phyloP scores from a whole-genome alignment of 768 basidiomycete species.

The Lyophyllum shimeji region DNA sequence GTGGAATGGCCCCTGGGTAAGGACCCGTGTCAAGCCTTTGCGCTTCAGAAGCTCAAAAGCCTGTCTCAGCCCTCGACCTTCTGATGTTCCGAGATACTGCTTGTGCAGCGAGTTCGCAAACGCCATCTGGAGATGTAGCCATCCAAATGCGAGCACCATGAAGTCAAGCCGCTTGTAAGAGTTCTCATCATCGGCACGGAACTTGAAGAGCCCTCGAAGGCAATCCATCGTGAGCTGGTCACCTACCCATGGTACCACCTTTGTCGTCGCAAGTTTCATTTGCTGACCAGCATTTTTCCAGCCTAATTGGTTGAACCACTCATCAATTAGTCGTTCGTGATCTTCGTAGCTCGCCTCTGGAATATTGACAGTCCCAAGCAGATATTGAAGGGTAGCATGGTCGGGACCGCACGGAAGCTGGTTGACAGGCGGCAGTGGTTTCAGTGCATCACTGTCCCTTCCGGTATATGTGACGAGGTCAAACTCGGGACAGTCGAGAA shows the following conservation, averaged over 20 bases:
- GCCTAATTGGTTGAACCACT: slow-evolving; percentile 31
- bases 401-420: slow-evolving; percentile 26
- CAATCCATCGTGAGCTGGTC: slow-evolving; percentile 40
- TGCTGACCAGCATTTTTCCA: slow-evolving; percentile 17
- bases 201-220: slow-evolving; percentile 34
- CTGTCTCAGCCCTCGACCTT: slow-evolving; percentile 24
- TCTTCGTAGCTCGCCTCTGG: slow-evolving; percentile 41
- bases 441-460: slow-evolving; percentile 16
- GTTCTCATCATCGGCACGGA: slow-evolving; percentile 34
- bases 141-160: slow-evolving; percentile 31
- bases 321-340: slow-evolving; percentile 26
- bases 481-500: slow-evolving; percentile 28
- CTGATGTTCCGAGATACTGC: slow-evolving; percentile 36
- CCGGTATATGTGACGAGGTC: slow-evolving; percentile 24
- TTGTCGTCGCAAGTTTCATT: slow-evolving; percentile 19
- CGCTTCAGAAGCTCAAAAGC: slow-evolving; percentile 29
- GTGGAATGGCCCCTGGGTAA: slow-evolving; percentile 31
- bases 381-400: slow-evolving; percentile 29
- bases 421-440: slow-evolving; percentile 19
- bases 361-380: slow-evolving; percentile 34
- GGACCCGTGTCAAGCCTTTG: slow-evolving; percentile 25
- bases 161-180: slow-evolving; percentile 34
- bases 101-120: slow-evolving; percentile 38
- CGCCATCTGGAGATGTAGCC: slow-evolving; percentile 42
- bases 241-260: slow-evolving; percentile 31